Evolutionary conservation across 2,329 filamentous ascomycete species (phyloP).

Genomic region (Cladophialophora chaetospira): DNA sequence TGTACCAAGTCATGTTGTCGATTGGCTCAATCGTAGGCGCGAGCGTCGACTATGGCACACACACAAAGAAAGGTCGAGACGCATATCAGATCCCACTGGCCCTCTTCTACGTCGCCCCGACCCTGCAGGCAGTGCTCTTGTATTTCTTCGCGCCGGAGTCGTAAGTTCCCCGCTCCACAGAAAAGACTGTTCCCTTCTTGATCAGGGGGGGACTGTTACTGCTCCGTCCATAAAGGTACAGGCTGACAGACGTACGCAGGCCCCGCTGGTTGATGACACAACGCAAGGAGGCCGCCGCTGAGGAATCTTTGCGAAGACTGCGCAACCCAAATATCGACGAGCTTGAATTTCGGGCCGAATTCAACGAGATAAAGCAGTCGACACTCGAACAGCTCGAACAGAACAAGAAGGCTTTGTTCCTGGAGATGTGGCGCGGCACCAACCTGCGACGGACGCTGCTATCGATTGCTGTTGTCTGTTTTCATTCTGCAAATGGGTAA

Average conservation of each 20-base stretch:
- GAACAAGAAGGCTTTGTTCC: conserved; percentile 24
- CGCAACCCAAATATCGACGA: conserved; percentile 26
- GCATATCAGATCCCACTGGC: conserved; percentile 30
- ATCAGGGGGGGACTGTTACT: too few relatives aligned
- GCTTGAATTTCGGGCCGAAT: conserved; percentile 26
- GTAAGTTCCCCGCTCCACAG: too few relatives aligned
- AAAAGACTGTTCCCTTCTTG: too few relatives aligned
- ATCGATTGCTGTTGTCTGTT: conserved; percentile 25
- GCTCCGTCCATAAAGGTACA: too few relatives aligned
- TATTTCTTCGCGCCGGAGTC: conserved; percentile 29
- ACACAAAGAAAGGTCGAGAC: conserved; percentile 9
- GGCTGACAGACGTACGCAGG: too few relatives aligned
- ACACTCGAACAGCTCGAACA: conserved; percentile 23
- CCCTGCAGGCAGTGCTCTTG: conserved; percentile 22
- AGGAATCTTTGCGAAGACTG: conserved; percentile 19
- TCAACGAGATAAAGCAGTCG: conserved; percentile 30
- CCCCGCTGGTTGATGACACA: conserved; percentile 31
- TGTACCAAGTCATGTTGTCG: conserved; percentile 38
- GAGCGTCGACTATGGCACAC: conserved; percentile 27
- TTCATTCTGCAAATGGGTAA: conserved; percentile 25
- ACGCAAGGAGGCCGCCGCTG: conserved; percentile 23
- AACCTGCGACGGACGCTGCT: conserved; percentile 19
- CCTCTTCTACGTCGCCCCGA: conserved; percentile 28
- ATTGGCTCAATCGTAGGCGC: conserved; percentile 26
- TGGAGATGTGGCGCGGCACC: conserved; percentile 28